phyloP scores from a whole-genome alignment of 129 eudicot genomes.

The Saposhnikovia divaricata region DNA sequence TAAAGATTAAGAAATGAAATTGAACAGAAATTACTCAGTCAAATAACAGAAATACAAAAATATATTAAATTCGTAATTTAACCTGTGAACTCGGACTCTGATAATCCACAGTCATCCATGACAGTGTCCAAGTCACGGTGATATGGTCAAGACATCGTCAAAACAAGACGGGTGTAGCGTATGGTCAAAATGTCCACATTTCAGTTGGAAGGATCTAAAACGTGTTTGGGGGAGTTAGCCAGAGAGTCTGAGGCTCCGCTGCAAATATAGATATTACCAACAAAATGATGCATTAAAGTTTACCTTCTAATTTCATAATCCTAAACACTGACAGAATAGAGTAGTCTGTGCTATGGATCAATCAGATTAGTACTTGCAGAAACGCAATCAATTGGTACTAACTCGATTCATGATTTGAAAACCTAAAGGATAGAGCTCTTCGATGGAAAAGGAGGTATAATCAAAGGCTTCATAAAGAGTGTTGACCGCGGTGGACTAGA shows the following conservation, averaged over 20 bases:
- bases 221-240: neutral
- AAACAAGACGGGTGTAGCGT: too few species aligned
- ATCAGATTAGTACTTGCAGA: neutral
- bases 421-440: constrained; percentile 85
- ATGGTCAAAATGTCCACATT: neutral
- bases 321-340: neutral
- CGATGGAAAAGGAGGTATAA: constrained; percentile 84
- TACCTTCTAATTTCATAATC: neutral
- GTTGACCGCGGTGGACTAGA: constrained; percentile 78
- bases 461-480: constrained; percentile 60
- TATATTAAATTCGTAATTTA: too few species aligned
- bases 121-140: too few species aligned
- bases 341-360: neutral
- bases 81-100: too few species aligned
- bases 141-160: too few species aligned
- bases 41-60: too few species aligned
- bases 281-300: neutral
- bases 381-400: neutral
- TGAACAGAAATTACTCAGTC: too few species aligned
- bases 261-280: neutral
- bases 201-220: neutral
- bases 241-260: neutral
- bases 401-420: neutral
- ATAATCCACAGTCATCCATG: too few species aligned
- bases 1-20: too few species aligned